Evolutionary conservation across 306 rosid species (phyloP).

Genomic region (Elaeagnus macrophylla): DNA sequence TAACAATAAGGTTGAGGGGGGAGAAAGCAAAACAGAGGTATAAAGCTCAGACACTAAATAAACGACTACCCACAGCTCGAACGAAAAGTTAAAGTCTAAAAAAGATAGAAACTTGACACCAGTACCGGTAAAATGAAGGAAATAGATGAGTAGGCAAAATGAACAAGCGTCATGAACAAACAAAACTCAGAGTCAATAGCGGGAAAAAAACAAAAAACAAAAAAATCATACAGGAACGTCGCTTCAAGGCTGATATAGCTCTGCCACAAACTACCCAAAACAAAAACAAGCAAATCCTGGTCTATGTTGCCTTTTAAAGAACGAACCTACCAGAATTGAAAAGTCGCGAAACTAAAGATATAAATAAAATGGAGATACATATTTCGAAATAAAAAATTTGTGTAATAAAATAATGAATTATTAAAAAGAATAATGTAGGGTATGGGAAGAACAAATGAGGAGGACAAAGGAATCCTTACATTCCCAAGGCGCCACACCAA

Average conservation of each 20-base stretch:
- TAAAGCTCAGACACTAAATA: constrained; percentile 4
- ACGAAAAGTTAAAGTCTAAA: too few relatives aligned
- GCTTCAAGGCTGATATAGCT: constrained; percentile 13
- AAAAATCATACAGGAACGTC: constrained; percentile 11
- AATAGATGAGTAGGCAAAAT: too few relatives aligned
- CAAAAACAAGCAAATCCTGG: neutral
- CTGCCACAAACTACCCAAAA: neutral
- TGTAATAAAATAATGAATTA: neutral
- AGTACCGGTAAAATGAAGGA: too few relatives aligned
- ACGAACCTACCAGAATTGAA: too few relatives aligned
- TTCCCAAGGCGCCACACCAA: constrained; percentile 12
- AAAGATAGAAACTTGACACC: too few relatives aligned
- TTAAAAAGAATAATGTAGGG: neutral
- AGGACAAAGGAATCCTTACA: constrained; percentile 2
- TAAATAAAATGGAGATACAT: too few relatives aligned
- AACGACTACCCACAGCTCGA: neutral
- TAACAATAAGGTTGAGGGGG: neutral
- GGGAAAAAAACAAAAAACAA: constrained; percentile 15
- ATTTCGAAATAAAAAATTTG: neutral
- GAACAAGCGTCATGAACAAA: neutral
- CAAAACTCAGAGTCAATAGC: constrained; percentile 4
- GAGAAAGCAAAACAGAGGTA: neutral
- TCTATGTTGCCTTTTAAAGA: too few relatives aligned
- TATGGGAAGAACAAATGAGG: neutral
- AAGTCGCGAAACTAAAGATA: too few relatives aligned